phyloP scores from a whole-genome alignment of 441 rosid genomes.

The Erodium texanum region DNA sequence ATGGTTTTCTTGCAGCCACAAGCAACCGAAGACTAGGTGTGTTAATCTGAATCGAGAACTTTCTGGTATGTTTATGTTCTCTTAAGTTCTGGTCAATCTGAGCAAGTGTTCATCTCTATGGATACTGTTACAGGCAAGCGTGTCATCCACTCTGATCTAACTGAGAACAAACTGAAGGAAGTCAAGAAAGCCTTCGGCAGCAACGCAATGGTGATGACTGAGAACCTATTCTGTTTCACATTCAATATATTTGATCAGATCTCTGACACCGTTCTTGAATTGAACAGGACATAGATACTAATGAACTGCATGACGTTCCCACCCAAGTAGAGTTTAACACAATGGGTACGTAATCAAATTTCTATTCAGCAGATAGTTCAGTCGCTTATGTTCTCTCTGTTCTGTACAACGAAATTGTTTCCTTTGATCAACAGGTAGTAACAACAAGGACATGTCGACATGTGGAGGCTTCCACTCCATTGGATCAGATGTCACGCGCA shows the following conservation, averaged over 20 bases:
- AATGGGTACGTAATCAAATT: constrained; percentile 22
- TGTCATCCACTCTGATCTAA: constrained; percentile 52
- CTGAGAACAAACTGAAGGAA: constrained; percentile 67
- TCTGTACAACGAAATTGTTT: background rate
- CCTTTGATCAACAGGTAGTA: constrained; percentile 29
- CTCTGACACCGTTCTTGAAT: constrained; percentile 3
- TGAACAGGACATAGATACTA: constrained; percentile 44
- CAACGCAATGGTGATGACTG: constrained; percentile 44
- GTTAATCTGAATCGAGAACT: constrained; percentile 15
- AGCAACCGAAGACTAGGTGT: constrained; percentile 73
- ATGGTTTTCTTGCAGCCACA: constrained; percentile 72
- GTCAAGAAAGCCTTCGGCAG: constrained; percentile 47
- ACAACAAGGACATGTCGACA: constrained; percentile 52
- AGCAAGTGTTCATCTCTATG: background rate
- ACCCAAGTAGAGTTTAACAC: constrained; percentile 20
- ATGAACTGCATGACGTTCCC: constrained; percentile 26
- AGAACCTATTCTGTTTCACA: background rate
- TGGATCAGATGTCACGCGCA: constrained; percentile 92
- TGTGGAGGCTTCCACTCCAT: constrained; percentile 76
- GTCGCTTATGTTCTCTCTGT: no score
- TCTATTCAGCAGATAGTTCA: background rate
- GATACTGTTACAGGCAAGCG: constrained; percentile 50
- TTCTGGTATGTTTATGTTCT: constrained; percentile 9
- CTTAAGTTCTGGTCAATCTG: background rate
- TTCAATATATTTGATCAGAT: background rate